Percentiles rank a stretch among this genome's conserved stretches.
These are phyloP conservation scores for Xerocomellus intermedius DNA, from an alignment of 768 basidiomycete species.

Conservation along the genomic window DNA sequence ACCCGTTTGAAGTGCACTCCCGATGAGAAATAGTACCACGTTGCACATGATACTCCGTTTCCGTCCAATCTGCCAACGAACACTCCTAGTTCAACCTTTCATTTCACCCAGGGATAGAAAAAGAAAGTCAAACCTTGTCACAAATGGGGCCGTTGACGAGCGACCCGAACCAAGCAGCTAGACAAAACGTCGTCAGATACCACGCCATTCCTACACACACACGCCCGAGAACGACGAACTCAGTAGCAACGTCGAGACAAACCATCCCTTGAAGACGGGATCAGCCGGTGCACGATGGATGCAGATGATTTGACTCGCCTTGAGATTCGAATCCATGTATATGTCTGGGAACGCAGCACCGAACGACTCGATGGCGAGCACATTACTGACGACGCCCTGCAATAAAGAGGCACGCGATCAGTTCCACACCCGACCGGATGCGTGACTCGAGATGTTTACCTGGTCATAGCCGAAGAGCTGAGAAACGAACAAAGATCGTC, in stretches of 20 bases:
- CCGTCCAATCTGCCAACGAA: conserved; percentile 23
- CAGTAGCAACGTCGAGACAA: conserved; percentile 29
- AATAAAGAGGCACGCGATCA: not conserved
- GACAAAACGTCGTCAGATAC: conserved; percentile 7
- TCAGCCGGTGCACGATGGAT: not conserved
- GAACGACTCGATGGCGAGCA: conserved; percentile 35
- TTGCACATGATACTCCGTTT: conserved; percentile 28
- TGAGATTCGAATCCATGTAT: conserved; percentile 27
- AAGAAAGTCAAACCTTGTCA: conserved; percentile 23
- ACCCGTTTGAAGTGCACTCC: conserved; percentile 32
- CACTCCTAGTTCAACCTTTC: not conserved
- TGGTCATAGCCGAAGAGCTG: conserved; percentile 36
- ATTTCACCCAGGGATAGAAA: not conserved
- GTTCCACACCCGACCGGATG: not conserved
- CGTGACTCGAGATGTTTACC: conserved; percentile 3
- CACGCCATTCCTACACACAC: not conserved
- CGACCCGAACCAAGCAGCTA: conserved; percentile 33
- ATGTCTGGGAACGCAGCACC: conserved; percentile 34
- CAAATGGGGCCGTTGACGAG: conserved; percentile 31
- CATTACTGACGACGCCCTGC: conserved; percentile 32
- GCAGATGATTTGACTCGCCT: conserved; percentile 10
- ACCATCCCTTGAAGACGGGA: conserved; percentile 26
- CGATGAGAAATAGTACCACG: conserved; percentile 30
- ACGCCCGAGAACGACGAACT: conserved; percentile 13
- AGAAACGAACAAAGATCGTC: not conserved